Base-by-base conservation (phyloP, 2,329 filamentous ascomycete genomes). In the Alternaria rosae region DNA sequence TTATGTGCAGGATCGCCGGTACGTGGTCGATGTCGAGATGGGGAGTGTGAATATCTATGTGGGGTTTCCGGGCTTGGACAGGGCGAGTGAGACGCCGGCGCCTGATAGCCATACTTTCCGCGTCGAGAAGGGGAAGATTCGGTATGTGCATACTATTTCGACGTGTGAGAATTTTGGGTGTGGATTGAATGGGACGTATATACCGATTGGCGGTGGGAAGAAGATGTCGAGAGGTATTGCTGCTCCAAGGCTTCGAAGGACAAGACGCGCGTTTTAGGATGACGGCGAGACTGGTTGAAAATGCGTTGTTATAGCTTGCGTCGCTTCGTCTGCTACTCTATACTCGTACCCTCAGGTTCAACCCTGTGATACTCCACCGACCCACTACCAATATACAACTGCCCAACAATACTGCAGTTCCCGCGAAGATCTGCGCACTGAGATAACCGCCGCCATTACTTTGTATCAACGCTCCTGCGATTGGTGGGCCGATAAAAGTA, bases 381-480 rank as follows among this genome's bases (percentile, higher is more conserved):
- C 72, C 76, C 43, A 69, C 48, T 1, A 78, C 58, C n/a, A 80
- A 52, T 11, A 76, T 65, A 23, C 70, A 55, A 13, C 66, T 71
- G 6, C 77, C 78, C 13, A 74, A 25, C 2, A 76, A 38, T 26
- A 80, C 67, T 12, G 75, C 70, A 15, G 59, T 71, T 6, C 72
- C 78, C 3, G 68, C 76, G 62, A 77, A 85, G 7, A 84, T 72
- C 57, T 85, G 82, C 17, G 82, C 83, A 21, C 73, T 71, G 3
- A 83, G 58, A 70, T 84, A 85, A 2, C 71, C 69, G 0, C 82
- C 83, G 12, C 76, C 72, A 23, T 74, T 66, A 10, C 67, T 70
- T 48, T 81, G 76, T 8, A 85, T 81, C 57, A 85, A 50, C 1
- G 81, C 81, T 5, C 83, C 83, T 1, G 82, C 83, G 61, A 85